Evolutionary conservation across 1,139 yeast genomes (phyloP).

Genomic region (Waltiozyma sp.): DNA sequence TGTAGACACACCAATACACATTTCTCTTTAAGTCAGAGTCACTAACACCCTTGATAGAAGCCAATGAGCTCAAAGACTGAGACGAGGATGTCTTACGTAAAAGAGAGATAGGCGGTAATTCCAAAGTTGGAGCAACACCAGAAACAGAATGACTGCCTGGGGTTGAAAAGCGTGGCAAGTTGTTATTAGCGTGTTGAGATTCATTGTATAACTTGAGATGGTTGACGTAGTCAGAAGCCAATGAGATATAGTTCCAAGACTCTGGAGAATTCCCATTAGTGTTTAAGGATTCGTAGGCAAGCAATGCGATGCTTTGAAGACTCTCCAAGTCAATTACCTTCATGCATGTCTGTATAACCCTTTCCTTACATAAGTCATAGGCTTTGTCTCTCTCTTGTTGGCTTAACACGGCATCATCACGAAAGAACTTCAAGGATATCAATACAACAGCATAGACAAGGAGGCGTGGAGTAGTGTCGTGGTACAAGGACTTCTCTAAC

Average conservation of each 20-base stretch:
- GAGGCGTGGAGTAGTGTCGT: constrained; percentile 9
- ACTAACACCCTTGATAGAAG: constrained; percentile 9
- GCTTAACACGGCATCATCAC: constrained; percentile 9
- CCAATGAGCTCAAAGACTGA: constrained; percentile 4
- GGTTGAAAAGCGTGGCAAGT: background rate
- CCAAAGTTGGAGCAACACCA: constrained; percentile 10
- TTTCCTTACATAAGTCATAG: constrained; percentile 12
- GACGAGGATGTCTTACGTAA: background rate
- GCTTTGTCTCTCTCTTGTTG: constrained; percentile 3
- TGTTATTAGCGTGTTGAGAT: background rate
- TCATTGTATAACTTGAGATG: constrained; percentile 13
- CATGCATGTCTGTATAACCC: constrained; percentile 10
- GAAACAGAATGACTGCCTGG: background rate
- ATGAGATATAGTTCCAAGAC: constrained; percentile 17
- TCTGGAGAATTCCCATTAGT: constrained; percentile 16
- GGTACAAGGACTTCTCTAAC: constrained; percentile 2
- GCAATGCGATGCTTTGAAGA: constrained; percentile 11
- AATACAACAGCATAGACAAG: constrained; percentile 10
- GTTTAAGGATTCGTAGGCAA: constrained; percentile 14
- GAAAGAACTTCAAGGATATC: constrained; percentile 11
- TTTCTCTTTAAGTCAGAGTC: constrained; percentile 17
- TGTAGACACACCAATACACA: constrained; percentile 16
- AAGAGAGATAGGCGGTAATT: background rate
- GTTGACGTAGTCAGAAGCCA: constrained; percentile 16
- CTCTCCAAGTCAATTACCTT: constrained; percentile 13